Evolutionary conservation across 805 yeast genomes (phyloP).

Genomic region (Hanseniaspora hatyaiensis): DNA sequence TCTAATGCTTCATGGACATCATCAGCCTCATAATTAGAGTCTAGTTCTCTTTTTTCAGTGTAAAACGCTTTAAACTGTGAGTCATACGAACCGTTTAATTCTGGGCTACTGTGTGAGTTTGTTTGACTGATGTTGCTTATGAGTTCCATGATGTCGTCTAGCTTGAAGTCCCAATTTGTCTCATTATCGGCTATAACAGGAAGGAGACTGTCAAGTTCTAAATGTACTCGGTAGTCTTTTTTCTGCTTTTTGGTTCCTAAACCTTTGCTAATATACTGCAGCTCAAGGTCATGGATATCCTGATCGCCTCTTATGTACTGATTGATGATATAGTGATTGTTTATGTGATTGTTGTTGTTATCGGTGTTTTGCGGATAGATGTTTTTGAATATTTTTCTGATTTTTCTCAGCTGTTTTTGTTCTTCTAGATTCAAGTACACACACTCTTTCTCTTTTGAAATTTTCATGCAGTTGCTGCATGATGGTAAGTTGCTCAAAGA

Average conservation of each 20-base stretch:
- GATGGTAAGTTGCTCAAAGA: not conserved
- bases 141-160: conserved; percentile 6
- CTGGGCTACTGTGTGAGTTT: no score
- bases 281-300: not conserved
- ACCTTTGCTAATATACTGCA: not conserved
- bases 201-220: no score
- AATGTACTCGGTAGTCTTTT: no score
- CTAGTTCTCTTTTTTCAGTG: not conserved
- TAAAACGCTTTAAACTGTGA: not conserved
- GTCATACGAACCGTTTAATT: not conserved
- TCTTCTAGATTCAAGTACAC: conserved; percentile 8
- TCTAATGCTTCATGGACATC: conserved; percentile 14
- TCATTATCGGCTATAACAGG: no score
- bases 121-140: conserved; percentile 1
- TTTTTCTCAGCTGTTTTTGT: conserved; percentile 11
- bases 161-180: conserved; percentile 6
- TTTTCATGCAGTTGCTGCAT: conserved; percentile 2
- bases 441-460: not conserved
- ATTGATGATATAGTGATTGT: not conserved
- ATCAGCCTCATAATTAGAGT: not conserved
- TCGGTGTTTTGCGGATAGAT: not conserved
- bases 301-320: conserved; percentile 4
- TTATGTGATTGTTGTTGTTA: not conserved
- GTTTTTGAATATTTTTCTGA: conserved; percentile 6
- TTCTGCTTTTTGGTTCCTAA: not conserved